phyloP scores from a whole-genome alignment of 306 rosid species.

The Ziziphus jujuba region DNA sequence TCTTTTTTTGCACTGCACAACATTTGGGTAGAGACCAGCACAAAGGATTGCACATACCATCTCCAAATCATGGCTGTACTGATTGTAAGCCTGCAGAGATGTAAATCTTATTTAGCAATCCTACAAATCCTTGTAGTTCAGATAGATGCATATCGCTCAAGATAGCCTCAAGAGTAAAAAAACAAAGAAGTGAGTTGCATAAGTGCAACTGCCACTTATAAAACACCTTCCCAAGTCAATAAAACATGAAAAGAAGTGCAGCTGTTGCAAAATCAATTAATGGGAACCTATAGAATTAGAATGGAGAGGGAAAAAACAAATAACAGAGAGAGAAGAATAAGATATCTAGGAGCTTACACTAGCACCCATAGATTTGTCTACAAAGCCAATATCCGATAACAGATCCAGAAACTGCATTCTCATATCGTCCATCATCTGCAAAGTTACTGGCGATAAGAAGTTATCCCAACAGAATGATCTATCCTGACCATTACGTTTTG shows the following conservation, averaged over 20 bases:
- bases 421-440: slow-evolving; percentile 99
- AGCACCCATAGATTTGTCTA: slow-evolving; percentile 76
- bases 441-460: slow-evolving; percentile 73
- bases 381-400: slow-evolving; percentile 88
- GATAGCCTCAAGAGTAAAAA: too few species aligned
- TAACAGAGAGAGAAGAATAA: background rate
- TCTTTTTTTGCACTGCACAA: slow-evolving; percentile 93
- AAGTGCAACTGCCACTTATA: background rate
- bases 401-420: slow-evolving; percentile 83
- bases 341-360: slow-evolving; percentile 49
- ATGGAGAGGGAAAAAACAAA: slow-evolving; percentile 2
- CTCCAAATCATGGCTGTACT: slow-evolving; percentile 85
- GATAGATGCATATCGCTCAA: slow-evolving; percentile 3
- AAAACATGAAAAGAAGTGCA: too few species aligned
- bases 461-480: slow-evolving; percentile 87
- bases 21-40: slow-evolving; percentile 94
- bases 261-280: slow-evolving; percentile 5
- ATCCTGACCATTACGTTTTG: slow-evolving; percentile 63
- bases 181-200: background rate
- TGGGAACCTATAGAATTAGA: slow-evolving; percentile 6
- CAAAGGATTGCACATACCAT: slow-evolving; percentile 94
- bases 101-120: slow-evolving; percentile 4
- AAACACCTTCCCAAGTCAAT: too few species aligned
- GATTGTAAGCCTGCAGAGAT: slow-evolving; percentile 80
- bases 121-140: slow-evolving; percentile 14